Evolutionary conservation across 495 filamentous ascomycete genomes (phyloP), one percentile per base, ranked within the genome.

Genomic region (Penicillium cataractarum): DNA sequence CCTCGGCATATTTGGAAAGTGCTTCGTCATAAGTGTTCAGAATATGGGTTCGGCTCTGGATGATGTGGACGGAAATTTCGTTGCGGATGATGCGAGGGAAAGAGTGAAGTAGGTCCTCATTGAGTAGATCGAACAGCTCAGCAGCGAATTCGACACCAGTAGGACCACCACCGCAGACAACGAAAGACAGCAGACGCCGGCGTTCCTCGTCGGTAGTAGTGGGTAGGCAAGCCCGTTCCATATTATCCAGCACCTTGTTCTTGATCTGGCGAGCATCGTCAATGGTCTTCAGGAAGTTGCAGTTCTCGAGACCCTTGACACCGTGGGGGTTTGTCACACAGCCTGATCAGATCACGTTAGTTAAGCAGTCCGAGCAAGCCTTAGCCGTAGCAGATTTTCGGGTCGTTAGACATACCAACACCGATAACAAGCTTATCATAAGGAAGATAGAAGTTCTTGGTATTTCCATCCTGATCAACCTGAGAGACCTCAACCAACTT

Each of bases 381-480:
- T n/a, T n/a, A n/a, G n/a, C n/a, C n/a, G n/a, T n/a, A n/a, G n/a
- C n/a, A n/a, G n/a, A n/a, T n/a, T n/a, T n/a, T n/a, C 15, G 17
- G 46, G 17, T 46, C 8, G 22, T 31, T 21, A 10, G 60, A 68
- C 85, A 61, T 77, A 89, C 87, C 95, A 57, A 97, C 93, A 59
- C 87, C 93, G 67, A 99, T 82, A 21, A 99, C 92, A n/a, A 99
- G 82, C 79, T 99, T 99, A 72, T 99, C 96, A 67, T 99, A 99
- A 0, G 96, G 96, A 2, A 99, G 78, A 79, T 99, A 99, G 77
- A 99, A 98, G 40, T 85, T 80, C 61, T 86, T 80, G 67, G 86
- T 84, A 49, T 90, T 76, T 10, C 95, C 95, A 61, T 80, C 77
- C n/a, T 83, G 74, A 62, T 92, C 87, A 6, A 78, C 79, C 68